Evolutionary conservation across 129 eudicot genomes (phyloP).

Genomic region (carrot (Daucus carota)): DNA sequence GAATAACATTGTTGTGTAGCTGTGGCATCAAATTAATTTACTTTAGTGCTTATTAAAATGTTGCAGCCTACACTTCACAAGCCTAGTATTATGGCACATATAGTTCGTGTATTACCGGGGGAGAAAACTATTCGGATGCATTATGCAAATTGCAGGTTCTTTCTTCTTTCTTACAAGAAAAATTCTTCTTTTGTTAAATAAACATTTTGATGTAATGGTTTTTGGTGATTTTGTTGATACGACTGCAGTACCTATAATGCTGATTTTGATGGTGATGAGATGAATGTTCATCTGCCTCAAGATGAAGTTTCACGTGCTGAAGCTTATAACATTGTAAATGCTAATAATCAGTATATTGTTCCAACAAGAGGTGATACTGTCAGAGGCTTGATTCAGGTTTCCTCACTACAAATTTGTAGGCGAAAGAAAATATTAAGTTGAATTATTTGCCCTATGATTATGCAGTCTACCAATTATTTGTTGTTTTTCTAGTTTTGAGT

Average conservation of each 20-base stretch:
- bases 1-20: background rate
- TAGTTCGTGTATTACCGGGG: slow-evolving; percentile 87
- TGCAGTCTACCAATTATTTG: background rate
- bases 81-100: slow-evolving; percentile 96
- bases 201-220: background rate
- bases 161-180: background rate
- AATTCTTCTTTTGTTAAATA: background rate
- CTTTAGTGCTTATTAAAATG: slow-evolving; percentile 9
- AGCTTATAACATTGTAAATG: slow-evolving; percentile 94
- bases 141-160: slow-evolving; percentile 97
- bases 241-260: slow-evolving; percentile 77
- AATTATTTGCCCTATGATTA: background rate
- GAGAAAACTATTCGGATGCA: slow-evolving; percentile 98
- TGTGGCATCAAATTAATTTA: background rate
- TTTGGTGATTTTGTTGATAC: slow-evolving; percentile 11
- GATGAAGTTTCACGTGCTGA: slow-evolving; percentile 98
- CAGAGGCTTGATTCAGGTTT: slow-evolving; percentile 92
- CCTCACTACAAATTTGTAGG: background rate
- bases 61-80: slow-evolving; percentile 95
- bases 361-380: slow-evolving; percentile 96
- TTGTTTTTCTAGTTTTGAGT: background rate
- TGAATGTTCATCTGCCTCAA: slow-evolving; percentile 97
- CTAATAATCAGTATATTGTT: slow-evolving; percentile 92
- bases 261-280: slow-evolving; percentile 98
- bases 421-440: background rate